phyloP scores from a whole-genome alignment of 225 moss, liverwort and hornwort genomes.

The Marchantia polymorpha region DNA sequence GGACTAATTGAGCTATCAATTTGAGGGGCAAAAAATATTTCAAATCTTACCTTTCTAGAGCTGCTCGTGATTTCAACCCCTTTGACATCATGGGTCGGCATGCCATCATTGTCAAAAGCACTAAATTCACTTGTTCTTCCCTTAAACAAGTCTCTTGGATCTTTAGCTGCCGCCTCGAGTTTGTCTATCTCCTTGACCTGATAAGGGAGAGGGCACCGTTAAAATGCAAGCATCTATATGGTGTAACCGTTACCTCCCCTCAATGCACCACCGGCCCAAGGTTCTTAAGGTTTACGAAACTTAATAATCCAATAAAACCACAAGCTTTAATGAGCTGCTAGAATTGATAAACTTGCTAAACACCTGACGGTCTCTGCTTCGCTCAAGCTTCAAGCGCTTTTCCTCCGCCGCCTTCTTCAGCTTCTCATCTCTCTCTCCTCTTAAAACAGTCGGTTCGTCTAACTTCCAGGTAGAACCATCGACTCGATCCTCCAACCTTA shows the following conservation, averaged over 20 bases:
- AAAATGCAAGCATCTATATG: no score
- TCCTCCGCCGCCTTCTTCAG: constrained; percentile 55
- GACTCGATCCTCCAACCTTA: constrained; percentile 65
- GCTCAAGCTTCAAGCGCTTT: constrained; percentile 48
- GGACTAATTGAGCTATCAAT: not conserved
- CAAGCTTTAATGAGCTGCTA: not conserved
- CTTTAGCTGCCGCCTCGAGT: constrained; percentile 47
- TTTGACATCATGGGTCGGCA: constrained; percentile 66
- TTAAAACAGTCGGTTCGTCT: constrained; percentile 56
- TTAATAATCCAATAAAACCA: not conserved
- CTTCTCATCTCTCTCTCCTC: constrained; percentile 71
- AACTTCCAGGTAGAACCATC: constrained; percentile 67
- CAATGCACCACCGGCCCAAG: not conserved
- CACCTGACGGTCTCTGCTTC: constrained; percentile 52
- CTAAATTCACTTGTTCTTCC: constrained; percentile 51
- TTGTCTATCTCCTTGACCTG: constrained; percentile 74
- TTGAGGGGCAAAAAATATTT: not conserved
- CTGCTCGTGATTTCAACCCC: constrained; percentile 58
- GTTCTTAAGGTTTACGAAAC: not conserved
- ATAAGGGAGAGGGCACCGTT: not conserved
- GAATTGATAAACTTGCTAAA: not conserved
- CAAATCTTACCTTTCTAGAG: constrained; percentile 31
- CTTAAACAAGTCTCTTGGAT: constrained; percentile 55
- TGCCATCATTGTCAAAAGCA: constrained; percentile 61
- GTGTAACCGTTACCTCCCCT: not conserved